phyloP scores from a whole-genome alignment of 441 rosid genomes.

The Arabidopsis hybrid region DNA sequence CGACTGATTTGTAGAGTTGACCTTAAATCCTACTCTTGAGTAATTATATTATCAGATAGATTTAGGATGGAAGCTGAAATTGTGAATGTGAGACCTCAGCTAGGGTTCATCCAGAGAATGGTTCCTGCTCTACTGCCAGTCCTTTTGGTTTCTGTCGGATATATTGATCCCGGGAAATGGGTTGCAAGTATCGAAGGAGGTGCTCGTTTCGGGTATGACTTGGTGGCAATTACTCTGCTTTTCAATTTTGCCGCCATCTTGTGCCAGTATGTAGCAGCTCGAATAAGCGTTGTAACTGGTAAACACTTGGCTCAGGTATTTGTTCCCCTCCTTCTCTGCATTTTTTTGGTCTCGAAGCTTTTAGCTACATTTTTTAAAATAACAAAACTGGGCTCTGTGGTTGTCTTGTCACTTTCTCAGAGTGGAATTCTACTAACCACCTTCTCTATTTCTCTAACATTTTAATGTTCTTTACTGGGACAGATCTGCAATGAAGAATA shows the following conservation, averaged over 20 bases:
- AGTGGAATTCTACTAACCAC: neutral
- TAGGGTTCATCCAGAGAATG: constrained; percentile 55
- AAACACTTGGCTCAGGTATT: constrained; percentile 91
- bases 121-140: constrained; percentile 75
- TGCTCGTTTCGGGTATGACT: constrained; percentile 84
- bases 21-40: constrained; percentile 20
- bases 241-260: constrained; percentile 87
- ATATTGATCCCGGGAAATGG: constrained; percentile 99
- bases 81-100: constrained; percentile 49
- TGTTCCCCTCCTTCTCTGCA: constrained; percentile 13
- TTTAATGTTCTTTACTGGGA: constrained; percentile 30
- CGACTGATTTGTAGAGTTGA: constrained; percentile 39
- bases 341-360: constrained; percentile 10
- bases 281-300: constrained; percentile 80
- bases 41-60: constrained; percentile 37
- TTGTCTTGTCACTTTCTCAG: constrained; percentile 34
- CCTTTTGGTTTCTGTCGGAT: constrained; percentile 79
- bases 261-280: constrained; percentile 90
- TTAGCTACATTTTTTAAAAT: constrained; percentile 3
- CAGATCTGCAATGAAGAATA: constrained; percentile 93
- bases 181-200: constrained; percentile 90
- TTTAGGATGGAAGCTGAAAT: constrained; percentile 73
- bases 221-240: constrained; percentile 68
- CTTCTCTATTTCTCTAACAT: constrained; percentile 15
- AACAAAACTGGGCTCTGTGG: neutral